Evolutionary conservation across 139 green algal species (phyloP).

Genomic region (Trebouxia sp.): DNA sequence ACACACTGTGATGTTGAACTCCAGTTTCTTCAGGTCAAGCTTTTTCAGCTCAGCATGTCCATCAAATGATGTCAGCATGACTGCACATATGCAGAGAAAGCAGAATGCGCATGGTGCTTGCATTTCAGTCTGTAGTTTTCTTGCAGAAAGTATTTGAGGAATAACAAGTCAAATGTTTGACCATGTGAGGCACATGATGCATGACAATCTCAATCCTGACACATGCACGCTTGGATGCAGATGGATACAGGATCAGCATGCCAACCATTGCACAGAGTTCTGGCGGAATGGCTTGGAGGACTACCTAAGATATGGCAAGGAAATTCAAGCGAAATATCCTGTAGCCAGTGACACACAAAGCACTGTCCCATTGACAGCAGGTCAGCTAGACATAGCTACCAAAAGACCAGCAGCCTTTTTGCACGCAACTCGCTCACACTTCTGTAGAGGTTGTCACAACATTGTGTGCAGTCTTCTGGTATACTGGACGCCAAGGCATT

Average conservation of each 20-base stretch:
- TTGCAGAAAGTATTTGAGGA: neutral
- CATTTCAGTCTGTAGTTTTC: neutral
- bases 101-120: too few relatives aligned
- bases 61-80: neutral
- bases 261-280: neutral
- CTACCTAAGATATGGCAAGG: neutral
- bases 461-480: neutral
- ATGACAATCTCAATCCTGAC: neutral
- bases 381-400: neutral
- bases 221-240: neutral
- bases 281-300: slow-evolving; percentile 13
- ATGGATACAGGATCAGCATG: slow-evolving; percentile 19
- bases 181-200: too few relatives aligned
- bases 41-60: neutral
- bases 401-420: too few relatives aligned
- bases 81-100: too few relatives aligned
- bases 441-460: too few relatives aligned
- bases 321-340: neutral
- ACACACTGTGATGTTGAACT: slow-evolving; percentile 11
- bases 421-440: too few relatives aligned
- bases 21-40: slow-evolving; percentile 16
- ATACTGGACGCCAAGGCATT: too few relatives aligned
- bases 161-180: neutral
- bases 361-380: neutral
- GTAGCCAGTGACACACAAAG: neutral